A percentile compares a stretch with the other conserved stretches of the same genome.
Evolutionary conservation across 2,329 filamentous ascomycete genomes (phyloP).

Genomic region (Annulohypoxylon truncatum): DNA sequence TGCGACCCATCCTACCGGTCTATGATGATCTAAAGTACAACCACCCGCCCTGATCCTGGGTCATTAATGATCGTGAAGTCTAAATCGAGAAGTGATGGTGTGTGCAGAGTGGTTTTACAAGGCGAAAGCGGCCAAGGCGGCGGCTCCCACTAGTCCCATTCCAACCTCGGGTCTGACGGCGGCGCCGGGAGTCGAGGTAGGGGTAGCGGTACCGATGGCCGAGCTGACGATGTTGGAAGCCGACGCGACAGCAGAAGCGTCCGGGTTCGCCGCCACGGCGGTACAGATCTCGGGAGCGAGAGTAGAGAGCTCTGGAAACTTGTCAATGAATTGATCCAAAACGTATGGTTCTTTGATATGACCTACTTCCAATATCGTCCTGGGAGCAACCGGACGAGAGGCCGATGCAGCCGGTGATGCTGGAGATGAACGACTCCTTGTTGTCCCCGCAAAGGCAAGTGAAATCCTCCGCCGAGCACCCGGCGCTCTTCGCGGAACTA

Average conservation of each 20-base stretch:
- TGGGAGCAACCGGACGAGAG: constrained; percentile 32
- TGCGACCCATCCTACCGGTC: constrained; percentile 30
- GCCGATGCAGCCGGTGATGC: constrained; percentile 42
- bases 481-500: constrained; percentile 38
- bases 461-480: constrained; percentile 47
- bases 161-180: constrained; percentile 44
- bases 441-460: constrained; percentile 46
- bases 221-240: constrained; percentile 48
- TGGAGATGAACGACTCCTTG: constrained; percentile 42
- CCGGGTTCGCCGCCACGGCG: constrained; percentile 41
- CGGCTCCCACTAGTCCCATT: constrained; percentile 46
- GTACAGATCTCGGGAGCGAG: constrained; percentile 48
- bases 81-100: constrained; percentile 1
- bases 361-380: constrained; percentile 45
- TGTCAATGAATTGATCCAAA: constrained; percentile 2
- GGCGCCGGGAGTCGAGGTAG: constrained; percentile 40
- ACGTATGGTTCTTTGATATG: not conserved
- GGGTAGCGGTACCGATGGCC: constrained; percentile 40
- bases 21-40: constrained; percentile 31
- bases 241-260: constrained; percentile 45
- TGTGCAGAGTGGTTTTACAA: constrained; percentile 31
- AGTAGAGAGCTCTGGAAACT: constrained; percentile 32
- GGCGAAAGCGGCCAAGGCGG: constrained; percentile 43
- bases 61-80: constrained; percentile 34
- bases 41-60: constrained; percentile 19